Base-by-base conservation (phyloP, 176 grass and related monocot genomes). In the Otatea glauca region DNA sequence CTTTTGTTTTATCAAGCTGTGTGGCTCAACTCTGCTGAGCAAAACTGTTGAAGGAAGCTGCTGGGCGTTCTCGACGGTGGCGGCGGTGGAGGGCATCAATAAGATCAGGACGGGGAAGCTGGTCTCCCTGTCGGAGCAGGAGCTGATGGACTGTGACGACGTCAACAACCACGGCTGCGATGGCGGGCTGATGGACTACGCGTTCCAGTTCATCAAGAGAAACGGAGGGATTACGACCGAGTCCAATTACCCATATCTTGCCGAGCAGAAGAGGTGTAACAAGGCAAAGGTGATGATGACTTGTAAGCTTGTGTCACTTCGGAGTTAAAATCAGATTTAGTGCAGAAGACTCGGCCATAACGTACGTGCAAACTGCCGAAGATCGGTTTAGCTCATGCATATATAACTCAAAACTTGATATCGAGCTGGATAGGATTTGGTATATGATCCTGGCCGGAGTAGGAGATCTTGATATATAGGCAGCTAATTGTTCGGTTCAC, bases 1-100 rank as follows among this genome's bases (percentile, higher is more conserved):
- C 11, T 4, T 18, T 24, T 8, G 1, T 25, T 43, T 9, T 12
- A 24, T n/a, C 7, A 15, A 13, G 4, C 8, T 47, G 37, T 23
- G 14, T 43, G 37, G 3, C 27, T 56, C 64, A 70, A 2, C 5
- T 56, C 58, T 18, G 51, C 5, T 23, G 27, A 17, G 1, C 5
- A 7, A 59, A 35, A 18, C 5, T 42, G 6, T 25, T 80, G 4
- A 50, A 97, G 94, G 94, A 42, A 92, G 95, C 54, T 97, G 92
- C 82, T 97, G 95, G 95, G 92, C 95, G 2, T 94, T 97, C 81
- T 94, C 92, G 6, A 75, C 92, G 7, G 61, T 94, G 5, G 94
- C 63, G 39, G 80, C 92, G 0, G 95, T 94, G 35, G 95, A 97
- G 75, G 95, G 95, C 32, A 88, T 94, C 75, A 97, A 97, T 63